A percentile compares a stretch with the other conserved stretches of the same genome.
These are phyloP conservation scores for Citrullus colocynthis DNA, from an alignment of 306 rosid species.

Conservation along the genomic window DNA sequence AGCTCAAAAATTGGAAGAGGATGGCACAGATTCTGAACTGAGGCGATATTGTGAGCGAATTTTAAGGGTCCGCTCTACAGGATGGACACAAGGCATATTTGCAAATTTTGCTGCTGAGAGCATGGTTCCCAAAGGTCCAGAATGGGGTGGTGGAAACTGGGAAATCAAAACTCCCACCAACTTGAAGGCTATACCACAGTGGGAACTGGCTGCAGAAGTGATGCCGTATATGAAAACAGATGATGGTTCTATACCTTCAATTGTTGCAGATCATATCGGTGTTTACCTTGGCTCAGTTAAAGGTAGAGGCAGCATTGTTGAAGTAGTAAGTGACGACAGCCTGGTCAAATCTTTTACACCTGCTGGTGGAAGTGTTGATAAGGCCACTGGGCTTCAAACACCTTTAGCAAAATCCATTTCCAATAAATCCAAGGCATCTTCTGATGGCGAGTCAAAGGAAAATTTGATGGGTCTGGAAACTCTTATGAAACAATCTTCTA, in stretches of 20 bases:
- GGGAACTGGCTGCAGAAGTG: slow-evolving; percentile 98
- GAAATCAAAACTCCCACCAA: slow-evolving; percentile 90
- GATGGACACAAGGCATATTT: slow-evolving; percentile 99
- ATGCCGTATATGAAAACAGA: slow-evolving; percentile 92
- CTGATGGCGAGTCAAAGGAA: slow-evolving; percentile 37
- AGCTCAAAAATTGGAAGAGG: slow-evolving; percentile 98
- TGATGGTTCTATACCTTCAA: slow-evolving; percentile 85
- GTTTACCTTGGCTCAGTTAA: slow-evolving; percentile 79
- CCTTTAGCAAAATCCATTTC: slow-evolving; percentile 28
- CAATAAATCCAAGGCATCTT: slow-evolving; percentile 32
- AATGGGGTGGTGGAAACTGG: slow-evolving; percentile 99
- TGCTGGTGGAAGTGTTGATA: slow-evolving; percentile 24
- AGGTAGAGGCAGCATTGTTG: slow-evolving; percentile 89
- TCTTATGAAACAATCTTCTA: slow-evolving; percentile 36
- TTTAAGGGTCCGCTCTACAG: slow-evolving; percentile 78
- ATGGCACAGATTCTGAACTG: slow-evolving; percentile 82
- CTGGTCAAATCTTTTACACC: slow-evolving; percentile 59
- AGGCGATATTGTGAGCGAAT: slow-evolving; percentile 96
- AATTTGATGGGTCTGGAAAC: slow-evolving; percentile 59
- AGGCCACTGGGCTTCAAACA: slow-evolving; percentile 39
- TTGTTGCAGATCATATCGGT: slow-evolving; percentile 81
- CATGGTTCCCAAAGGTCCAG: slow-evolving; percentile 98
- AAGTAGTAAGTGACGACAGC: slow-evolving; percentile 90
- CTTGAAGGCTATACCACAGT: slow-evolving; percentile 82
- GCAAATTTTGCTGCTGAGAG: slow-evolving; percentile 99